Evolutionary conservation across 2,329 filamentous ascomycete species (phyloP).

Genomic region (Cladophialophora carrionii): DNA sequence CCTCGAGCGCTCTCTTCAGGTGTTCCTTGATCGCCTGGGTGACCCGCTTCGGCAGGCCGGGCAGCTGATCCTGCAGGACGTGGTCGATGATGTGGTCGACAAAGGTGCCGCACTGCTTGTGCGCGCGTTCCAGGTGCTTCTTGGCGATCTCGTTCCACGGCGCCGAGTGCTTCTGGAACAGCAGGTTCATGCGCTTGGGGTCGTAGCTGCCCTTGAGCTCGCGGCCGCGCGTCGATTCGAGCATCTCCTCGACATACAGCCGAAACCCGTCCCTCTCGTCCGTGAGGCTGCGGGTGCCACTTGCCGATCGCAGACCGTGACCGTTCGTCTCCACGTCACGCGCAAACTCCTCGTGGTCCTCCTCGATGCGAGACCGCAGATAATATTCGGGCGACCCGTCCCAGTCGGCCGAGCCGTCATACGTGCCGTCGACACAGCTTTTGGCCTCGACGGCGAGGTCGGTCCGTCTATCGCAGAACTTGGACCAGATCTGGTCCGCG

Average conservation of each 20-base stretch:
- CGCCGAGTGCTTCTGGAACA: slow-evolving; percentile 19
- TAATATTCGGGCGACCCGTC: slow-evolving; percentile 10
- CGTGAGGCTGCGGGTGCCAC: slow-evolving; percentile 11
- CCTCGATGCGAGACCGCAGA: slow-evolving; percentile 17
- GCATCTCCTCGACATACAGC: slow-evolving; percentile 15
- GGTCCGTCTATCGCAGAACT: slow-evolving; percentile 9
- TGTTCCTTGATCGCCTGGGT: slow-evolving; percentile 14
- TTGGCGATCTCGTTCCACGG: slow-evolving; percentile 14
- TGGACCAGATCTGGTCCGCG: slow-evolving; percentile 12
- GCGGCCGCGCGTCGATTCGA: slow-evolving; percentile 17
- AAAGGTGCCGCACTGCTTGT: slow-evolving; percentile 12
- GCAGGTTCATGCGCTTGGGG: slow-evolving; percentile 18
- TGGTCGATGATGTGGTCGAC: slow-evolving; percentile 17
- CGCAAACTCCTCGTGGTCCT: slow-evolving; percentile 19
- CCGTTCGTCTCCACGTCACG: slow-evolving; percentile 18
- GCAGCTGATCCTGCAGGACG: slow-evolving; percentile 9
- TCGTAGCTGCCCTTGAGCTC: slow-evolving; percentile 21
- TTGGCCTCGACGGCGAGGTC: slow-evolving; percentile 14
- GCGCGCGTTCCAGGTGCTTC: slow-evolving; percentile 13
- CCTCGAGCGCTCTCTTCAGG: slow-evolving; percentile 7
- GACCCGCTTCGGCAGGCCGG: slow-evolving; percentile 7
- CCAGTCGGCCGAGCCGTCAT: slow-evolving; percentile 16
- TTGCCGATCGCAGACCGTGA: slow-evolving; percentile 9
- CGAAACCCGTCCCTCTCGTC: slow-evolving; percentile 17
- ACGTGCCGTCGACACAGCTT: slow-evolving; percentile 14